Percentiles rank a stretch among this genome's conserved stretches.
phyloP scores from a whole-genome alignment of 2,329 filamentous ascomycete genomes.

The Beauveria varroae region DNA sequence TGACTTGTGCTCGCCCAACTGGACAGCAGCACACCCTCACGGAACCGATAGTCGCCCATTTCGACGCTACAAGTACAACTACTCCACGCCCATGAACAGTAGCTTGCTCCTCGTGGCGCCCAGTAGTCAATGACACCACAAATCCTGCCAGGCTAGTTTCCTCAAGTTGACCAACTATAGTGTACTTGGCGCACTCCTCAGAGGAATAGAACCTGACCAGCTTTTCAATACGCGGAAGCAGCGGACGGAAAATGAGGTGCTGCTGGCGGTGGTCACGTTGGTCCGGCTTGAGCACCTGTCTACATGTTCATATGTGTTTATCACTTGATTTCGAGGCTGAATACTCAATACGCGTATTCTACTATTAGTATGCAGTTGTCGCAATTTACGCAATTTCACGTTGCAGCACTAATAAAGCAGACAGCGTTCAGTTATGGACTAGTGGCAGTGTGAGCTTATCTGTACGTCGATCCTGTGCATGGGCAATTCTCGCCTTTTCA shows the following conservation, averaged over 20 bases:
- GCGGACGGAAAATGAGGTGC: not conserved
- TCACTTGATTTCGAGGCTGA: not conserved
- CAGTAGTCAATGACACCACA: not conserved
- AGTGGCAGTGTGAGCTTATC: too few species aligned
- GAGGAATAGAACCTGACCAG: not conserved
- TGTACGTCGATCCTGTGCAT: too few species aligned
- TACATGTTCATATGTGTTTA: not conserved
- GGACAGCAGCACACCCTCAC: not conserved
- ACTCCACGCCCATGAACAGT: not conserved
- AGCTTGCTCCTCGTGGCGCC: not conserved
- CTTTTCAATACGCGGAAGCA: not conserved
- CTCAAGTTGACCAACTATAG: not conserved
- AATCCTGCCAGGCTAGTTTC: not conserved
- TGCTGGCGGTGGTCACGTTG: not conserved
- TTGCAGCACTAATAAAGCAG: too few species aligned
- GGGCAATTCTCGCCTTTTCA: too few species aligned
- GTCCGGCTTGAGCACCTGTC: not conserved
- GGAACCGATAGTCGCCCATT: not conserved
- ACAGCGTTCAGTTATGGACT: too few species aligned
- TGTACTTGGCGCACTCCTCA: not conserved
- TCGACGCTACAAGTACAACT: not conserved
- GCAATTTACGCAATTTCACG: too few species aligned
- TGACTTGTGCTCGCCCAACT: not conserved
- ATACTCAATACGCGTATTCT: not conserved
- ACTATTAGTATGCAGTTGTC: too few species aligned